phyloP scores from a whole-genome alignment of 192 early-diverging fungal genomes.

The Pecoramyces ruminantium region DNA sequence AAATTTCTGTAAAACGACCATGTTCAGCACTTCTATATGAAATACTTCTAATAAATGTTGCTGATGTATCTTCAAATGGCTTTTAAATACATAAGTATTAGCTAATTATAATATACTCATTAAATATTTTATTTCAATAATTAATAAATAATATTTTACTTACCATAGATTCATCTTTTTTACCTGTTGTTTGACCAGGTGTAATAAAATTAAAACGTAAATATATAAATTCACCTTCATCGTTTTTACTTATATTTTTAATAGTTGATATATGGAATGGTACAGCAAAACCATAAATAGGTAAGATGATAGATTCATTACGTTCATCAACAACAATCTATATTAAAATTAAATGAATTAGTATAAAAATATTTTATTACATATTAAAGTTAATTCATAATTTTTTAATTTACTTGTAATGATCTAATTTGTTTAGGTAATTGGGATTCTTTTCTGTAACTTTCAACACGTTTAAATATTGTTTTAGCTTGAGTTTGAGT shows the following conservation, averaged over 20 bases:
- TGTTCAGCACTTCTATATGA: conserved; percentile 80
- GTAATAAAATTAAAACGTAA: conserved; percentile 90
- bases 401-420: conserved; percentile 28
- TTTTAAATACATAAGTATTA: too few species aligned
- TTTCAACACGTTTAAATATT: conserved; percentile 78
- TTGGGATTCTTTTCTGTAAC: conserved; percentile 78
- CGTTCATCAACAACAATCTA: conserved; percentile 81
- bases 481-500: conserved; percentile 46
- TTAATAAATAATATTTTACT: background rate
- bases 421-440: conserved; percentile 65
- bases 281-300: conserved; percentile 88
- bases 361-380: background rate
- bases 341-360: background rate
- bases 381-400: too few species aligned
- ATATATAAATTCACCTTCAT: conserved; percentile 79
- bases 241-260: conserved; percentile 83
- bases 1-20: conserved; percentile 65
- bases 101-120: too few species aligned
- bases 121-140: too few species aligned
- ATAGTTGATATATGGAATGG: conserved; percentile 96
- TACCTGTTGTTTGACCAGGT: conserved; percentile 78
- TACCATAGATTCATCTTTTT: conserved; percentile 60
- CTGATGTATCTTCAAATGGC: conserved; percentile 71
- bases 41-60: conserved; percentile 82
- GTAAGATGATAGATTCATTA: conserved; percentile 75